Evolutionary conservation across 148 eudicot species (phyloP), one percentile per base, ranked within the genome.

Genomic region (Polygonum maritimum): DNA sequence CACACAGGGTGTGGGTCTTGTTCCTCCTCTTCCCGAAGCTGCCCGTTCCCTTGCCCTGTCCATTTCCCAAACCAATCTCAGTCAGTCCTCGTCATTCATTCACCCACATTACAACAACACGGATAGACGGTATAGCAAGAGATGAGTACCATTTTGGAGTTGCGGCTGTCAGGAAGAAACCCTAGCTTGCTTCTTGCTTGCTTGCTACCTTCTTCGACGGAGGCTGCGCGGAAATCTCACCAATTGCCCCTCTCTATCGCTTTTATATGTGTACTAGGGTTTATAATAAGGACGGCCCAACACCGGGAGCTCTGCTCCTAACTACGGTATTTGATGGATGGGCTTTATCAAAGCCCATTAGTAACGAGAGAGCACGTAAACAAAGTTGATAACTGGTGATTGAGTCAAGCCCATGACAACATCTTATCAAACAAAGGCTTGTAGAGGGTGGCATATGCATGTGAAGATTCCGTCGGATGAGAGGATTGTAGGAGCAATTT

Each of bases 21-120:
- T 87, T 87, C 81, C 90, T 87, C 79, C 90, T 87, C 88, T 87
- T 85, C 22, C 88, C 88, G 35, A 85, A 87, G 70, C 90, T 85
- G 4, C 86, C 88, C 26, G 88, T 87, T 74, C 88, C 90, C 74
- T 87, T 85, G 4, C 86, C 88, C 86, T 83, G 75, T 41, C 7
- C 45, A 72, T 14, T 67, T 67, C 10, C 41, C 36, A 67, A 67
- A n/a, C 71, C 31, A 26, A 26, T 26, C 31, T 26, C 31, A 26
- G 31, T 26, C 31, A 26, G 31, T 26, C 31, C 31, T 26, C 31
- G 0, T 26, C 31, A 26, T 26, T 26, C 31, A 1, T 26, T 26
- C 31, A 26, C 31, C 31, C 31, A 26, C 31, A 0, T 1, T 26
- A 26, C 31, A 26, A 26, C 31, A 26, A 26, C 31, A 26, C 31